phyloP scores from a whole-genome alignment of 2,329 filamentous ascomycete species.

The Cordyceps farinosa region DNA sequence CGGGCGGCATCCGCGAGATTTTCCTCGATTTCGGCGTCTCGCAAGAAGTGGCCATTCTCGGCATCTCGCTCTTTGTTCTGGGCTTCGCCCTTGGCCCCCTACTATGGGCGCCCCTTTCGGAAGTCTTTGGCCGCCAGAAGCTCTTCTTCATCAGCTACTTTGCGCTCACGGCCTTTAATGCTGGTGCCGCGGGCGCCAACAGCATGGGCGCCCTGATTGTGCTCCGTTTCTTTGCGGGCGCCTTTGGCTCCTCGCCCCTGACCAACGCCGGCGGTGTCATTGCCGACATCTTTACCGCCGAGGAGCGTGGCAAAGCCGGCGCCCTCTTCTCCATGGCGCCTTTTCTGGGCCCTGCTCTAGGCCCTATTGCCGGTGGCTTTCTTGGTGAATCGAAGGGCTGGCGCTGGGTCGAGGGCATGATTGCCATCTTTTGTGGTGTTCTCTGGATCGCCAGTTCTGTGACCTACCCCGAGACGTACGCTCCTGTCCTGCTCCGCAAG shows the following conservation, averaged over 20 bases:
- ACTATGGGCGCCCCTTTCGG: constrained; percentile 63
- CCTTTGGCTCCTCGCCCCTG: constrained; percentile 59
- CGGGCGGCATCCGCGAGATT: constrained; percentile 53
- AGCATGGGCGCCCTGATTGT: constrained; percentile 59
- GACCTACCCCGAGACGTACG: constrained; percentile 58
- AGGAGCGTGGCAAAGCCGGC: constrained; percentile 55
- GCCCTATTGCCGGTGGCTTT: constrained; percentile 62
- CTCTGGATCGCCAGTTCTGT: constrained; percentile 53
- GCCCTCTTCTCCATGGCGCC: constrained; percentile 60
- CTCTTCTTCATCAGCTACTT: constrained; percentile 58
- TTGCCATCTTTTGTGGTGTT: constrained; percentile 57
- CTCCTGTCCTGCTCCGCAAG: constrained; percentile 52
- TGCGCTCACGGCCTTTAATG: constrained; percentile 59
- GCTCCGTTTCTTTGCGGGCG: constrained; percentile 65
- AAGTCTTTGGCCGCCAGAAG: constrained; percentile 58
- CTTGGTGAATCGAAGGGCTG: constrained; percentile 57
- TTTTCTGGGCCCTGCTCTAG: constrained; percentile 57
- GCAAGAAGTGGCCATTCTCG: constrained; percentile 53
- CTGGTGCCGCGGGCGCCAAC: constrained; percentile 52
- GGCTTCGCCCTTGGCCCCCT: constrained; percentile 61
- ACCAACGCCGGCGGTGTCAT: constrained; percentile 62
- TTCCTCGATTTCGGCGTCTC: constrained; percentile 51
- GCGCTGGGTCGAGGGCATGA: constrained; percentile 62
- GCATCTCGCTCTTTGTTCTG: constrained; percentile 61
- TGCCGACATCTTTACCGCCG: constrained; percentile 58